Evolutionary conservation across 371 early-diverging fungal genomes (phyloP).

Genomic region (Apophysomyces variabilis): DNA sequence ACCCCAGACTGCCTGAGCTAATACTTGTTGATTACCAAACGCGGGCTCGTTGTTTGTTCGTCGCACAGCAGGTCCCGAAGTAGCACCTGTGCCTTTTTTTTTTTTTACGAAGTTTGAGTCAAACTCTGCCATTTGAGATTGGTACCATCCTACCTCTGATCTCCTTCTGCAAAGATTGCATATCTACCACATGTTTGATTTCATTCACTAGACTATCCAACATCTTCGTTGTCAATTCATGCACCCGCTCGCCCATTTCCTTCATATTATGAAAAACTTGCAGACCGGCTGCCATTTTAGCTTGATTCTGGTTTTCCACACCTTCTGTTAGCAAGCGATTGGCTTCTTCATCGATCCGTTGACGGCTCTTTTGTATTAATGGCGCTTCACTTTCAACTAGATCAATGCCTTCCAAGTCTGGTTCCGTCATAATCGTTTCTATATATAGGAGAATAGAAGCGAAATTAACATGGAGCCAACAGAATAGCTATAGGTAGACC

Average conservation of each 20-base stretch:
- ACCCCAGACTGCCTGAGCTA: slow-evolving; percentile 66
- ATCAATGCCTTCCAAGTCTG: slow-evolving; percentile 70
- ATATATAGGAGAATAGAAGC: background rate
- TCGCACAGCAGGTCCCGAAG: slow-evolving; percentile 43
- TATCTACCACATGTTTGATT: slow-evolving; percentile 66
- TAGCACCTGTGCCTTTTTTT: slow-evolving; percentile 13
- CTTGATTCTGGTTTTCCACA: slow-evolving; percentile 64
- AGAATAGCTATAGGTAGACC: background rate
- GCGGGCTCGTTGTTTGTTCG: slow-evolving; percentile 59
- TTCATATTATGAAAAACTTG: slow-evolving; percentile 79
- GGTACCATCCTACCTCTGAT: slow-evolving; percentile 53
- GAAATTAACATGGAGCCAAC: background rate
- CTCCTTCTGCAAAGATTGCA: slow-evolving; percentile 66
- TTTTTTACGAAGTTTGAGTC: background rate
- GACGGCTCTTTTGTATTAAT: slow-evolving; percentile 51
- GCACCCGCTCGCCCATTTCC: slow-evolving; percentile 55
- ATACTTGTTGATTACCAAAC: slow-evolving; percentile 52
- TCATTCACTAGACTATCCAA: slow-evolving; percentile 55
- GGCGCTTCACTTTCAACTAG: slow-evolving; percentile 59
- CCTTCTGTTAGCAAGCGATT: slow-evolving; percentile 63
- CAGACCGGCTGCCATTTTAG: slow-evolving; percentile 74
- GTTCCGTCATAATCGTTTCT: slow-evolving; percentile 62
- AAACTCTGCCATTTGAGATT: background rate
- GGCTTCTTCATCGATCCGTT: slow-evolving; percentile 57
- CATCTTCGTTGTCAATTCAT: slow-evolving; percentile 49